These are phyloP conservation scores for Drechslerella coelobrocha DNA, from an alignment of 2,329 filamentous ascomycete species.

Conservation along the genomic window DNA sequence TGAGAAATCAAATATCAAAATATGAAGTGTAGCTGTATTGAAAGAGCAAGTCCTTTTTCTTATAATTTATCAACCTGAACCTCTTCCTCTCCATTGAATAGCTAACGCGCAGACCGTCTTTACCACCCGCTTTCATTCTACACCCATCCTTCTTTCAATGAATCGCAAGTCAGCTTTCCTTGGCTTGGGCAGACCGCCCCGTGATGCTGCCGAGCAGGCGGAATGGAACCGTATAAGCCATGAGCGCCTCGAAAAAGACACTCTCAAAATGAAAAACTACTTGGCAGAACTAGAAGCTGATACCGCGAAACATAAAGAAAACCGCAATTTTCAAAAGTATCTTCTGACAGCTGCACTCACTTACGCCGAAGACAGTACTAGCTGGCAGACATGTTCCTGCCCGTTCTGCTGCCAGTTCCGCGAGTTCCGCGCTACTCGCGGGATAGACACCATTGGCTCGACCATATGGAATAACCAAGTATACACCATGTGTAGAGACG, in stretches of 20 bases:
- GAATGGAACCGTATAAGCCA: constrained; percentile 9
- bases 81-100: too few species aligned
- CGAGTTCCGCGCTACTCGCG: background rate
- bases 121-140: background rate
- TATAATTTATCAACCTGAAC: too few species aligned
- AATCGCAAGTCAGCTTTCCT: too few species aligned
- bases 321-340: background rate
- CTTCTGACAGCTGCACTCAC: background rate
- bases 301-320: constrained; percentile 12
- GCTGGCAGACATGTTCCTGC: background rate
- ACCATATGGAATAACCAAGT: background rate
- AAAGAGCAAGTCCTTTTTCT: too few species aligned
- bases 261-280: constrained; percentile 11
- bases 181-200: background rate
- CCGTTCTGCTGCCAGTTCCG: background rate
- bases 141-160: background rate
- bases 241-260: constrained; percentile 2
- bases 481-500: background rate
- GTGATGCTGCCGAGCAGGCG: constrained; percentile 1
- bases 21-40: too few species aligned
- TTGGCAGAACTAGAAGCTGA: constrained; percentile 18
- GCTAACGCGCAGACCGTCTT: background rate
- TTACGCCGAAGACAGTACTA: background rate
- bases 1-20: too few species aligned
- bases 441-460: background rate